Evolutionary conservation across 164 flowering plant species (phyloP), one percentile per base, ranked within the genome.

Genomic region (Liquidambar formosana): DNA sequence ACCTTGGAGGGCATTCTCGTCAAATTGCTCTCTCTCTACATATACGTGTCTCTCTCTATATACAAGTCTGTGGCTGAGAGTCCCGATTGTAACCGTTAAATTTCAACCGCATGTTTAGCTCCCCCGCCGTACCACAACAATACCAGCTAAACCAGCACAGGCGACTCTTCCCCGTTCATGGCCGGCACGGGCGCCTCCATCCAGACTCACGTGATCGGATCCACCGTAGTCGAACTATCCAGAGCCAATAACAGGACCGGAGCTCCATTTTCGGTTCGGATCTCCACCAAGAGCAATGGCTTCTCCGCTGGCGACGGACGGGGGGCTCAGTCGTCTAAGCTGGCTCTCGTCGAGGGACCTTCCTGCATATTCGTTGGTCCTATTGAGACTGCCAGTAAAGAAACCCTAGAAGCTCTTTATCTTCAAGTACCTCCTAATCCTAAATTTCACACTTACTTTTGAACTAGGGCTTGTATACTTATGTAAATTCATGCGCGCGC

Each of bases 311-410:
- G 66, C 64, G 51, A 71, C 53, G 62, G n/a, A 6, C 73, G 47
- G 23, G 43, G 51, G 28, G 75, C 41, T 33, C 41, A 6, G 41
- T 6, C 41, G 41, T 33, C 41, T 2, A 33, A 49, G 16, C 67
- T 70, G 25, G 70, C 80, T 33, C 73, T 77, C 1, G 78, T 81
- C 41, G 88, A 92, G 68, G 97, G 89, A 1, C 97, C 98, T 9
- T 94, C 96, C 15, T 94, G 98, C 69, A 79, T 94, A 16, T 94
- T 77, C 78, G 97, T 94, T 14, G 98, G 96, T 2, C 97, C 97
- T 1, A 63, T 94, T 27, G 98, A 94, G 74, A 82, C 93, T 13
- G 98, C 97, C 48, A 88, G 85, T 44, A 79, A 83, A 73, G 98
- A 94, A 72, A 88, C 87, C 58, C 91, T 92, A 0, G 97, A 92